These are phyloP conservation scores for Russula brevipes DNA, from an alignment of 768 basidiomycete genomes.

Conservation along the genomic window DNA sequence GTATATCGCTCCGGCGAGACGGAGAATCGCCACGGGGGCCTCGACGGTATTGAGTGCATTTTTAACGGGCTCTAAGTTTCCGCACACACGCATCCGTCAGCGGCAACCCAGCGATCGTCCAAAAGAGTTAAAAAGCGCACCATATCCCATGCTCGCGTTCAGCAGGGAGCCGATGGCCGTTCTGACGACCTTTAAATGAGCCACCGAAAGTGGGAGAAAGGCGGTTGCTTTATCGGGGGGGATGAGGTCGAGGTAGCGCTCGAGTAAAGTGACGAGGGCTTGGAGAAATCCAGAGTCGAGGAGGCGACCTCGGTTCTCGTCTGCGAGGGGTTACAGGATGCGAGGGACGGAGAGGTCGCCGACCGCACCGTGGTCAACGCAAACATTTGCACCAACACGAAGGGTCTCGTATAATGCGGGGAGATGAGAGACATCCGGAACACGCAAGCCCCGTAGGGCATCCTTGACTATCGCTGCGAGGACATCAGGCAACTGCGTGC, in stretches of 20 bases:
- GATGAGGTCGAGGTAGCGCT: constrained; percentile 51
- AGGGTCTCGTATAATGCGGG: constrained; percentile 61
- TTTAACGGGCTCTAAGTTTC: constrained; percentile 61
- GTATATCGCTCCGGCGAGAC: constrained; percentile 62
- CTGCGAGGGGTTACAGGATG: constrained; percentile 35
- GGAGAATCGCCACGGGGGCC: constrained; percentile 62
- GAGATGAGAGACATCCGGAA: constrained; percentile 44
- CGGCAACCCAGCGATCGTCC: neutral
- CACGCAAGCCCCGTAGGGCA: constrained; percentile 46
- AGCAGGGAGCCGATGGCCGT: constrained; percentile 75
- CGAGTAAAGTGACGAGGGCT: constrained; percentile 58
- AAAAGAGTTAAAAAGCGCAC: constrained; percentile 38
- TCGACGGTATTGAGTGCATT: constrained; percentile 62
- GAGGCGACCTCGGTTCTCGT: constrained; percentile 67
- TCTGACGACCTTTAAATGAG: constrained; percentile 67
- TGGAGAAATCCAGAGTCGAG: constrained; percentile 69
- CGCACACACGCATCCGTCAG: constrained; percentile 3
- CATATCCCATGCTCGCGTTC: constrained; percentile 73
- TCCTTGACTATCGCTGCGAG: constrained; percentile 55
- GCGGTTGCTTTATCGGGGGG: constrained; percentile 35
- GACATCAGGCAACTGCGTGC: constrained; percentile 57
- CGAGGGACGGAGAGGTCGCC: neutral
- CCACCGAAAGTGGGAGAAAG: constrained; percentile 49
- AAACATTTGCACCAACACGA: constrained; percentile 76
- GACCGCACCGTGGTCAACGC: constrained; percentile 71